Percentiles rank a stretch among this genome's conserved stretches.
phyloP scores from a whole-genome alignment of 2,329 filamentous ascomycete genomes.

The Mariannaea elegans region DNA sequence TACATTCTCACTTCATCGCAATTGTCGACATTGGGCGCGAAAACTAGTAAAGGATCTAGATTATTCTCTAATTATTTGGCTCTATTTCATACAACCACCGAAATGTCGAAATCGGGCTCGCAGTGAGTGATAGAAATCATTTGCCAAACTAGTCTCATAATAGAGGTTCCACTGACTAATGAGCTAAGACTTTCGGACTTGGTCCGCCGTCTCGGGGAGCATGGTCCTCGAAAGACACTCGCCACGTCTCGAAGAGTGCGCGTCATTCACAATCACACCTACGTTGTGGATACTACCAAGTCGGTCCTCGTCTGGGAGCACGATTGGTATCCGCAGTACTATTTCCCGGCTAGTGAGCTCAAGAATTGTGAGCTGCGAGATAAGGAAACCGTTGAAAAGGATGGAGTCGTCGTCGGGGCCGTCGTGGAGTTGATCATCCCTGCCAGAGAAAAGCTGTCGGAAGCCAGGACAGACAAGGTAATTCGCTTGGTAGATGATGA shows the following conservation, averaged over 20 bases:
- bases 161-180: too few species aligned
- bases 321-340: conserved; percentile 57
- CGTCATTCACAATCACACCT: conserved; percentile 2
- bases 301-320: conserved; percentile 39
- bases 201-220: neutral
- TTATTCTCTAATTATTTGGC: too few species aligned
- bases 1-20: too few species aligned
- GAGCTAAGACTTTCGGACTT: neutral
- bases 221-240: conserved; percentile 1
- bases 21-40: too few species aligned
- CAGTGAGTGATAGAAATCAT: neutral
- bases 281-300: neutral
- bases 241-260: neutral
- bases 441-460: conserved; percentile 32
- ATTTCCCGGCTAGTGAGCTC: conserved; percentile 46
- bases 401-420: conserved; percentile 38
- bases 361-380: conserved; percentile 41
- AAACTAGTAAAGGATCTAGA: too few species aligned
- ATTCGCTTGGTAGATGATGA: conserved; percentile 51
- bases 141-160: neutral
- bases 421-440: conserved; percentile 45
- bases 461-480: conserved; percentile 44
- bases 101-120: neutral
- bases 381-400: conserved; percentile 36
- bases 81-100: too few species aligned